These are phyloP conservation scores for Phaffomyces thermotolerans DNA, from an alignment of 805 yeast species.

Conservation along the genomic window DNA sequence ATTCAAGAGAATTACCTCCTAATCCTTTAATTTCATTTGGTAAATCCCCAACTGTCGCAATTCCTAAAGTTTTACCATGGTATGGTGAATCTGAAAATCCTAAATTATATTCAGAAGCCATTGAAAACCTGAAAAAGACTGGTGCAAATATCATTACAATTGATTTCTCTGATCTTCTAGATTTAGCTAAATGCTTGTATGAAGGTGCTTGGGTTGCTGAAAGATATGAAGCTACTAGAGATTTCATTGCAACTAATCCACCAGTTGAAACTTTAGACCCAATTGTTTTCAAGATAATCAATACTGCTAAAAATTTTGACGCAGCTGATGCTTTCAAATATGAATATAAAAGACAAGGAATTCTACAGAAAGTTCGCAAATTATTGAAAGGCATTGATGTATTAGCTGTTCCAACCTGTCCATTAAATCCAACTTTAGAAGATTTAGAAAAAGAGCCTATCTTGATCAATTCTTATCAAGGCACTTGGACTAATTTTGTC, in stretches of 20 bases:
- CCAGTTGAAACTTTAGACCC: conserved; percentile 73
- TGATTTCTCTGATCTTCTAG: conserved; percentile 71
- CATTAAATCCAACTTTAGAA: conserved; percentile 77
- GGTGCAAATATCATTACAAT: conserved; percentile 57
- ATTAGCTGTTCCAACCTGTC: conserved; percentile 87
- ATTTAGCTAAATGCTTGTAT: conserved; percentile 79
- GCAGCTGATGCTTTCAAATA: conserved; percentile 81
- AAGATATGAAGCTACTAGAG: conserved; percentile 76
- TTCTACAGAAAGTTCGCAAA: conserved; percentile 55
- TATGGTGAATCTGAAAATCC: conserved; percentile 78
- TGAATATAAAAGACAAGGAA: conserved; percentile 82
- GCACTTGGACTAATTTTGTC: conserved; percentile 97
- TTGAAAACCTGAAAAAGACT: conserved; percentile 41
- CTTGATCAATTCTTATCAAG: conserved; percentile 79
- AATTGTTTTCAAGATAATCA: conserved; percentile 68
- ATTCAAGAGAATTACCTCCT: conserved; percentile 67
- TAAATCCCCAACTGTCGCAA: conserved; percentile 57
- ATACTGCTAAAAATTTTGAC: conserved; percentile 66
- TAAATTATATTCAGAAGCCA: conserved; percentile 53
- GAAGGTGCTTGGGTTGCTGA: conserved; percentile 99
- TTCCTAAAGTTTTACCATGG: conserved; percentile 72
- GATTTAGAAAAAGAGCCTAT: conserved; percentile 75
- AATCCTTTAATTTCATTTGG: conserved; percentile 58
- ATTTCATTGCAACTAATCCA: conserved; percentile 63
- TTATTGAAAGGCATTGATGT: conserved; percentile 60